phyloP scores from a whole-genome alignment of 2,329 filamentous ascomycete genomes.

The Trichoderma guizhouense region DNA sequence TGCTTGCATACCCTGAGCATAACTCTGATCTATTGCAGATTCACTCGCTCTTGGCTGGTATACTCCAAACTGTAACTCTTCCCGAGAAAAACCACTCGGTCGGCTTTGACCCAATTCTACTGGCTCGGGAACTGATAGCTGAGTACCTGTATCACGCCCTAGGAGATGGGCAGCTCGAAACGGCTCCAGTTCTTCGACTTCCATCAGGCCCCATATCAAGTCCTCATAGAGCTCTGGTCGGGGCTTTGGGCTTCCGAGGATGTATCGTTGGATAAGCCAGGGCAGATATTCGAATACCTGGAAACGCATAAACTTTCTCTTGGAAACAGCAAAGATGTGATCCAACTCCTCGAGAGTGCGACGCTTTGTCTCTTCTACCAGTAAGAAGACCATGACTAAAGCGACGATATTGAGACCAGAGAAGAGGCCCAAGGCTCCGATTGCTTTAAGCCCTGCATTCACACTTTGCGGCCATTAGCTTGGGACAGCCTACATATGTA shows the following conservation, averaged over 20 bases:
- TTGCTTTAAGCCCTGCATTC: slow-evolving; percentile 26
- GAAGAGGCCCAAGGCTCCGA: slow-evolving; percentile 44
- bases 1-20: slow-evolving; percentile 1
- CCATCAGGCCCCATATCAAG: slow-evolving; percentile 29
- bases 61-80: neutral
- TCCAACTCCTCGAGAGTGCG: slow-evolving; percentile 41
- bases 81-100: neutral
- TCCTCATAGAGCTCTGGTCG: slow-evolving; percentile 35
- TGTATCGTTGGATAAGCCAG: slow-evolving; percentile 32
- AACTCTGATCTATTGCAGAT: neutral
- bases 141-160: neutral
- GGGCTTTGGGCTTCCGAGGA: slow-evolving; percentile 22
- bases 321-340: slow-evolving; percentile 37
- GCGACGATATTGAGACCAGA: slow-evolving; percentile 45
- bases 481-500: no score
- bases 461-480: slow-evolving; percentile 20
- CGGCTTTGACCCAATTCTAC: slow-evolving; percentile 14
- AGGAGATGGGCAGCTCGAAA: neutral
- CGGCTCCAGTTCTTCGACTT: neutral
- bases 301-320: slow-evolving; percentile 37
- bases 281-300: slow-evolving; percentile 36
- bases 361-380: slow-evolving; percentile 43
- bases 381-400: slow-evolving; percentile 43
- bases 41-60: neutral
- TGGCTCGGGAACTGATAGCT: neutral